Evolutionary conservation across 352 stramenopile genomes (phyloP), one percentile per base, ranked within the genome.

Genomic region (Phytophthora vignae): DNA sequence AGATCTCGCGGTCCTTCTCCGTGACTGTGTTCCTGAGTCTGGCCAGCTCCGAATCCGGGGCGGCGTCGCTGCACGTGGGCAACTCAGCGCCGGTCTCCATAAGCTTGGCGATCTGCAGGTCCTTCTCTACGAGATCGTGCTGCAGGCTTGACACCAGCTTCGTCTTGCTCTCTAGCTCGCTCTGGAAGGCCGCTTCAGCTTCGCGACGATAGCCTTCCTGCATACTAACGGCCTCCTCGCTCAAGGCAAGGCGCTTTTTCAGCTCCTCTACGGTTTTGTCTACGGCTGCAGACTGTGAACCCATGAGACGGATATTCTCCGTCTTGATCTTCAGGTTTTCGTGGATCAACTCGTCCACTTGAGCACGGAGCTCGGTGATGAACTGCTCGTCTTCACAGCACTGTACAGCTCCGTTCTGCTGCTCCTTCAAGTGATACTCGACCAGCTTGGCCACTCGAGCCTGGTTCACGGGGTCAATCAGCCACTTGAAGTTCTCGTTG

Each of bases 1-100:
- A 95, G 40, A 95, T 93, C 71, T 95, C 85, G n/a, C 84, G 83
- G 31, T 95, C 85, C 66, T 93, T 95, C 60, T 92, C 87, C 59
- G 85, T 76, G 27, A 94, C 66, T 17, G 77, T 73, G 15, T 64
- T 68, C n/a, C 73, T 73, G 38, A 94, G 78, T 27, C 77, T 64
- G 49, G 79, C 71, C 33, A 92, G 68, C 46, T 91, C 82, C 46
- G 78, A 77, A 57, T 70, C 69, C 56, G 46, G 74, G 67, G 25
- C 62, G 75, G 1, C 42, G 19, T 68, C 42, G 36, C 79, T 75
- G 61, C 67, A 72, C 25, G 78, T 67, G 38, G 78, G 69, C 56
- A 82, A 55, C 69, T 82, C 25, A 76, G 38, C 29, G 1, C 82
- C 71, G 44, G 78, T 79, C 48, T 78, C 69, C n/a, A 81, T 46